Percentiles rank a stretch among this genome's conserved stretches.
Conservation (phyloP, 108 stramenopile genomes). For the Skeletonema menzelii region DNA sequence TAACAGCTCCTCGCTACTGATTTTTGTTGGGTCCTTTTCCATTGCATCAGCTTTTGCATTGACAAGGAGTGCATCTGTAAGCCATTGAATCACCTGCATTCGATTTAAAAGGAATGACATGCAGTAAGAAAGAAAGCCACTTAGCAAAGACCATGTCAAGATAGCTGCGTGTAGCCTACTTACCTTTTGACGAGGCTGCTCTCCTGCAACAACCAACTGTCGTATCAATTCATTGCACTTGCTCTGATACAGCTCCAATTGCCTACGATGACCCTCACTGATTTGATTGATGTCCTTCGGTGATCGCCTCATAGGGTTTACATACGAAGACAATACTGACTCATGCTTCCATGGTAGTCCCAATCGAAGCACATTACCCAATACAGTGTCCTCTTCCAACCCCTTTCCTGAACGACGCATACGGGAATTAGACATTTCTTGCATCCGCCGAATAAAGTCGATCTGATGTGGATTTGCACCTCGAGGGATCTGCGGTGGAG, state of each 20-base stretch:
- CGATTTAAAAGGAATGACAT: background rate
- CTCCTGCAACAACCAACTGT: conserved; percentile 69
- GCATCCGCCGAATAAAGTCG: conserved; percentile 58
- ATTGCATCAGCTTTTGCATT: conserved; percentile 75
- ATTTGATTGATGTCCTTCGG: conserved; percentile 56
- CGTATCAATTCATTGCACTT: conserved; percentile 66
- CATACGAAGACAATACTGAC: conserved; percentile 40
- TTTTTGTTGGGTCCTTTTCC: conserved; percentile 75
- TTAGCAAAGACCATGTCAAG: background rate
- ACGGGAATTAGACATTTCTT: conserved; percentile 35
- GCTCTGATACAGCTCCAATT: conserved; percentile 69
- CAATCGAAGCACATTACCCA: conserved; percentile 68
- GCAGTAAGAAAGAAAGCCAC: background rate
- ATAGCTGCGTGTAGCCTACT: background rate
- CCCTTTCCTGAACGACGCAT: conserved; percentile 74
- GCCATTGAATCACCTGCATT: conserved; percentile 69
- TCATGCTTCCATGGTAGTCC: conserved; percentile 66
- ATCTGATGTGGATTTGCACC: conserved; percentile 38
- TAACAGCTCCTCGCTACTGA: conserved; percentile 55
- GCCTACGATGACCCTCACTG: conserved; percentile 54
- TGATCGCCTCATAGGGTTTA: conserved; percentile 42
- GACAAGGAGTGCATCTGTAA: conserved; percentile 75
- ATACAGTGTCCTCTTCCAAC: conserved; percentile 76
- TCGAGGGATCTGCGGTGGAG: conserved; percentile 29
- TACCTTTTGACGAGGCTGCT: conserved; percentile 52